phyloP scores from a whole-genome alignment of 2,329 filamentous ascomycete species.

The Stagonosporopsis vannaccii region DNA sequence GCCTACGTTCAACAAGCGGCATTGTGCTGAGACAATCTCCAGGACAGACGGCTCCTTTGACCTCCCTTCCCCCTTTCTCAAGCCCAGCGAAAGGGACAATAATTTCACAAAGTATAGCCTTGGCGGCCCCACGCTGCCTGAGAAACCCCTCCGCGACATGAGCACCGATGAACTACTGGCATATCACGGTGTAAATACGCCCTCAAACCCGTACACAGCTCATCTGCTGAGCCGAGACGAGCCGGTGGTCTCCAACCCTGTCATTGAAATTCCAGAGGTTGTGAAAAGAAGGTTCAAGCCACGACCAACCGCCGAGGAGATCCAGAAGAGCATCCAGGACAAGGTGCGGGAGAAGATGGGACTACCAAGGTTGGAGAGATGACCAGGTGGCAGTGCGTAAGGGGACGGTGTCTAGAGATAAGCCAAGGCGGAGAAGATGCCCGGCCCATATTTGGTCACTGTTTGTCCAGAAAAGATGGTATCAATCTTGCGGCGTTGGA shows the following conservation, averaged over 20 bases:
- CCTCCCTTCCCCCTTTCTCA: background rate
- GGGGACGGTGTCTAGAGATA: background rate
- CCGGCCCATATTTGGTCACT: background rate
- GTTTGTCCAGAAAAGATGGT: background rate
- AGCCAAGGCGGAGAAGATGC: background rate
- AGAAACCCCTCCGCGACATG: conserved; percentile 1
- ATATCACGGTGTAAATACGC: conserved; percentile 14
- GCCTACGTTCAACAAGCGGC: conserved; percentile 13
- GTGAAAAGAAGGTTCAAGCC: conserved; percentile 19
- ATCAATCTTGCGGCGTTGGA: background rate
- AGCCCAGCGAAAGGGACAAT: background rate
- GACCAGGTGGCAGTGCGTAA: background rate
- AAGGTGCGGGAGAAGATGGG: conserved; percentile 10
- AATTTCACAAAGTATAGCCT: background rate
- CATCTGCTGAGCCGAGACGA: conserved; percentile 22
- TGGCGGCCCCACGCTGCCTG: background rate
- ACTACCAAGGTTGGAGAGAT: background rate
- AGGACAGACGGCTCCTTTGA: background rate
- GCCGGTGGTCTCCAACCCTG: conserved; percentile 13
- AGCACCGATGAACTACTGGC: conserved; percentile 8
- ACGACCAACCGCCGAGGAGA: conserved; percentile 10
- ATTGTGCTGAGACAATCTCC: background rate
- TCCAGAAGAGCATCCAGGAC: conserved; percentile 12
- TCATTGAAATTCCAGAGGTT: conserved; percentile 14
- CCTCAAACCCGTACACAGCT: conserved; percentile 11